phyloP scores from a whole-genome alignment of 169 alveolate genomes.

The Cryptosporidium meleagridis region DNA sequence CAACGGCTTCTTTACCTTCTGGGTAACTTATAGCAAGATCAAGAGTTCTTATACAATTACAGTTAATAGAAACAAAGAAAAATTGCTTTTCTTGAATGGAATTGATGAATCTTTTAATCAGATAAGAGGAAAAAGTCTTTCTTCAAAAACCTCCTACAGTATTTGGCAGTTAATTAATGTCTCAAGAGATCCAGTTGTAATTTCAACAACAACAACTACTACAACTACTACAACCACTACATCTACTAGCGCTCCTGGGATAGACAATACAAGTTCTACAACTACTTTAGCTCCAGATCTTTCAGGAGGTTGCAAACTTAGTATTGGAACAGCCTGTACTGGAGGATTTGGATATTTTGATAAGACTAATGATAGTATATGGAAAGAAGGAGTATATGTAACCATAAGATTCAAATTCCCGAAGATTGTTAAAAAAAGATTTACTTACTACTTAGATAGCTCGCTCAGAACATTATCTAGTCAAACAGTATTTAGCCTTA shows the following conservation, averaged over 20 bases:
- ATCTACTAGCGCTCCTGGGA: not conserved
- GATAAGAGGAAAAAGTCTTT: not conserved
- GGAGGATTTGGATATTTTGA: conserved; percentile 68
- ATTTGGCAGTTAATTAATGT: conserved; percentile 37
- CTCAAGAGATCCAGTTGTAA: conserved; percentile 3
- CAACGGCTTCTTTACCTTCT: conserved; percentile 10
- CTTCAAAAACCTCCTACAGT: conserved; percentile 3
- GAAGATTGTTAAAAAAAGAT: conserved; percentile 16
- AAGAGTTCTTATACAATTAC: not conserved
- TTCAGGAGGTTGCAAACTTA: conserved; percentile 37
- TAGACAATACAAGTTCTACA: conserved; percentile 8
- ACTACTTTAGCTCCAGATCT: not conserved
- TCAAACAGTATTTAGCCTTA: conserved; percentile 22
- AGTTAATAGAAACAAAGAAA: not conserved
- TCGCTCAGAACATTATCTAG: conserved; percentile 38
- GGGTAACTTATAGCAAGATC: not conserved
- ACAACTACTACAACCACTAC: conserved; percentile 64
- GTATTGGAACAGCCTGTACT: conserved; percentile 43
- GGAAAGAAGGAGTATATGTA: conserved; percentile 60
- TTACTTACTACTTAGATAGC: conserved; percentile 38
- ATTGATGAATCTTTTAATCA: not conserved
- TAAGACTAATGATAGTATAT: not conserved
- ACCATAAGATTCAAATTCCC: conserved; percentile 33
- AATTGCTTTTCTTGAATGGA: conserved; percentile 1
- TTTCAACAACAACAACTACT: conserved; percentile 51